Evolutionary conservation across 306 rosid genomes (phyloP), one percentile per base, ranked within the genome.

Genomic region (Prunus dulcis): DNA sequence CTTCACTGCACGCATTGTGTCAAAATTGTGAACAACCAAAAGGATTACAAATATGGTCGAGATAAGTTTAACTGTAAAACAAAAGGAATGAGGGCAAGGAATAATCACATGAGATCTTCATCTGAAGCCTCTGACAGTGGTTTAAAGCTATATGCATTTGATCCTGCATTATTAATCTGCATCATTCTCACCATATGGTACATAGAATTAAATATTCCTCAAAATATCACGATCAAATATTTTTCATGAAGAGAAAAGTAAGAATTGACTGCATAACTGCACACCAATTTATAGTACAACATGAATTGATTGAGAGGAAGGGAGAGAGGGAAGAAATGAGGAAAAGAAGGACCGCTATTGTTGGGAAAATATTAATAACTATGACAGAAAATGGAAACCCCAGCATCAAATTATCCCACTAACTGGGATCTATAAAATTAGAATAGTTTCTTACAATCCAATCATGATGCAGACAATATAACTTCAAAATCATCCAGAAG

Each of bases 161-260:
- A 94, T 82, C 98, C 98, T 81, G 98, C 98, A 82, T 94, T 94
- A 82, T 94, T 94, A 75, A 92, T 94, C 98, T 94, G 90, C 88
- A 89, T 62, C 75, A 69, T 64, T 73, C 78, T 79, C 83, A 82
- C 88, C 80, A 78, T 63, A 81, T 58, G 78, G 72, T 71, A 72
- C 83, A 75, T 57, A 13, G 10, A 67, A 83, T 73, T 73, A 51
- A 75, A 86, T 57, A 74, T 73, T 69, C 74, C 27, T 61, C 74
- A 75, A 73, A 43, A 4, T 45, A 64, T 46, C 49, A 61, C 23
- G 18, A 66, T 27, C 19, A 30, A 62, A 79, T 46, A 53, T 30
- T 58, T 12, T 18, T 28, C 19, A 53, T 30, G 51, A 53, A 49
- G 46, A 52, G 22, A 80, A 43, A 18, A 45, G 51, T 12, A 65